Evolutionary conservation across 306 rosid genomes (phyloP).

Genomic region (Dalbergia cultrata): DNA sequence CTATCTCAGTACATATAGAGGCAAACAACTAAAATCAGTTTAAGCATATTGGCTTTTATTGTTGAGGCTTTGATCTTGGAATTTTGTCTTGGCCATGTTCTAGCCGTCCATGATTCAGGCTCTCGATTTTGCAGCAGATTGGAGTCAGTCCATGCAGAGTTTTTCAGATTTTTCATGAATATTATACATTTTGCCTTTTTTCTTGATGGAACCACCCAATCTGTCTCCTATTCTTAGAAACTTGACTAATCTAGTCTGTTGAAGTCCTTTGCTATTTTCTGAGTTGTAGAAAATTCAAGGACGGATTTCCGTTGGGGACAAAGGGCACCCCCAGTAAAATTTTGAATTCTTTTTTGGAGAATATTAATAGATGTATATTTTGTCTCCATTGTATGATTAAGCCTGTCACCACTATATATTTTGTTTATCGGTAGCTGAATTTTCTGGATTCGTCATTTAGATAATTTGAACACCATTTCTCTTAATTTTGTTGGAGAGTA

Average conservation of each 20-base stretch:
- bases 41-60: not conserved
- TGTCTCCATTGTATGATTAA: too few relatives aligned
- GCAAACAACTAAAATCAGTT: constrained; percentile 1
- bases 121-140: constrained; percentile 25
- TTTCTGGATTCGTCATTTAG: too few relatives aligned
- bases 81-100: constrained; percentile 9
- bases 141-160: constrained; percentile 21
- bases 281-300: not conserved
- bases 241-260: too few relatives aligned
- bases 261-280: not conserved
- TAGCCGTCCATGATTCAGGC: constrained; percentile 52
- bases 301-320: too few relatives aligned
- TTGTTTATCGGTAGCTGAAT: too few relatives aligned
- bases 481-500: not conserved
- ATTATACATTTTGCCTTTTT: not conserved
- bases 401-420: too few relatives aligned
- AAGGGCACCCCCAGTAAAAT: too few relatives aligned
- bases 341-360: too few relatives aligned
- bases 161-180: constrained; percentile 31
- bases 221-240: too few relatives aligned
- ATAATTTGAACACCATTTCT: not conserved
- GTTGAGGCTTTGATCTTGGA: constrained; percentile 24
- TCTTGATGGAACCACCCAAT: too few relatives aligned
- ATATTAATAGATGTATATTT: too few relatives aligned
- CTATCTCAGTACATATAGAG: not conserved